phyloP scores from a whole-genome alignment of 306 rosid genomes.

The Luffa acutangula region DNA sequence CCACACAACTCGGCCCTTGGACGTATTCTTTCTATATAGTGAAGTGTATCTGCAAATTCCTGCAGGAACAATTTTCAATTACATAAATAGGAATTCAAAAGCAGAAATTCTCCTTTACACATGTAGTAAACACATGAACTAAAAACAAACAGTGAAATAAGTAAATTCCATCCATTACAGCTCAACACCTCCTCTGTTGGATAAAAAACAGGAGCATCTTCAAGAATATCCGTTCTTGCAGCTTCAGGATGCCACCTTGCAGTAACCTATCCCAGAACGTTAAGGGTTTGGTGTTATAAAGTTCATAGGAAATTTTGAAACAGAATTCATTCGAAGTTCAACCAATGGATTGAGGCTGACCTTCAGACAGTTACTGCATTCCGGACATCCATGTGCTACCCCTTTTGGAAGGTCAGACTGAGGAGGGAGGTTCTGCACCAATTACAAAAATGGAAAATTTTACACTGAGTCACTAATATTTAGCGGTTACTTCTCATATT shows the following conservation, averaged over 20 bases:
- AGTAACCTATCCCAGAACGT: conserved; percentile 47
- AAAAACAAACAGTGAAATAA: conserved; percentile 14
- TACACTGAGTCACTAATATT: neutral
- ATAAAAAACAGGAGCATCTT: conserved; percentile 55
- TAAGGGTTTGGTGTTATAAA: conserved; percentile 11
- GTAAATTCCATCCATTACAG: neutral
- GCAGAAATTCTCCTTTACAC: neutral
- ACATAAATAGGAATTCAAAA: conserved; percentile 12
- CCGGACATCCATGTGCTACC: conserved; percentile 45
- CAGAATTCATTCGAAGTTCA: conserved; percentile 10
- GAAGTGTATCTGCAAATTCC: conserved; percentile 64
- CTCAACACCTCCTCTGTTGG: conserved; percentile 78
- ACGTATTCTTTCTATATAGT: conserved; percentile 58
- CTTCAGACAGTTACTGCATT: conserved; percentile 55
- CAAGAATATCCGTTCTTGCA: conserved; percentile 40
- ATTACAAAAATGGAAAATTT: neutral
- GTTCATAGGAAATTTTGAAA: conserved; percentile 1
- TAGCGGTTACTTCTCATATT: neutral
- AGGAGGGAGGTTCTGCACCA: conserved; percentile 28
- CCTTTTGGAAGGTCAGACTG: conserved; percentile 49
- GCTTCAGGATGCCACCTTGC: conserved; percentile 75
- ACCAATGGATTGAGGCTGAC: conserved; percentile 17
- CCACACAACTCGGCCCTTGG: conserved; percentile 57
- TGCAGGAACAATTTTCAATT: conserved; percentile 21
- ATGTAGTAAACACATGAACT: neutral